Evolutionary conservation across 2,329 filamentous ascomycete genomes (phyloP), one percentile per base, ranked within the genome.

Genomic region (Thelonectria discophora): DNA sequence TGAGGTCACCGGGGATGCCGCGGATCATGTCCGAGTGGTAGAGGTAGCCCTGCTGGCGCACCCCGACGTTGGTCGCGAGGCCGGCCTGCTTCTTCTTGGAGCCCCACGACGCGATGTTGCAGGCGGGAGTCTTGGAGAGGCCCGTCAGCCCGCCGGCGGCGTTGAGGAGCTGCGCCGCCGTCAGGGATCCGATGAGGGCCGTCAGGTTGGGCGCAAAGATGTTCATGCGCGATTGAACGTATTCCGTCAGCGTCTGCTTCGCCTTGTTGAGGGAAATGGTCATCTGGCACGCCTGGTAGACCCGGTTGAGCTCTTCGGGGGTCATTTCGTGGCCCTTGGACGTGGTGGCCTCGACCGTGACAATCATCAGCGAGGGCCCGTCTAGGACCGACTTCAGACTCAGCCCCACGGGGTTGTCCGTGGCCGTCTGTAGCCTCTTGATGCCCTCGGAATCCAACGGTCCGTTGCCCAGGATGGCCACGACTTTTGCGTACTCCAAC

Each of bases 161-260:
- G 77, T 97, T 97, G 71, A 99, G 90, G n/a, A 99, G 86, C 78
- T 98, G 94, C 4, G 95, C 95, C 8, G 95, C 94, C 3, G 94
- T 97, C 17, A 97, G 84, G 0, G 94, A 95, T 17, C 95, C 95
- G 60, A 99, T 91, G 17, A 99, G 86, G 1, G 88, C 89, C 0
- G 95, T 97, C 55, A 98, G 80, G 72, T 99, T 99, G 0, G 95
- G 95, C 5, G 95, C 95, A 74, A 98, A 98, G 34, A 97, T 84
- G 68, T 91, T 95, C 92, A 99, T 98, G 64, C 95, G 91, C 37
- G 94, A 97, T 78, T 97, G 92, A 15, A 99, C 95, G 73, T 97
- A 99, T 74, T 95, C 90, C 2, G 92, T 97, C 56, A 99, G 84
- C 1, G 89, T 91, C 64, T 86, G 90, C 78, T 97, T 97, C 27